Evolutionary conservation across 495 filamentous ascomycete genomes (phyloP), one percentile per base, ranked within the genome.

Genomic region (Lasiosphaeriaceae sp.): DNA sequence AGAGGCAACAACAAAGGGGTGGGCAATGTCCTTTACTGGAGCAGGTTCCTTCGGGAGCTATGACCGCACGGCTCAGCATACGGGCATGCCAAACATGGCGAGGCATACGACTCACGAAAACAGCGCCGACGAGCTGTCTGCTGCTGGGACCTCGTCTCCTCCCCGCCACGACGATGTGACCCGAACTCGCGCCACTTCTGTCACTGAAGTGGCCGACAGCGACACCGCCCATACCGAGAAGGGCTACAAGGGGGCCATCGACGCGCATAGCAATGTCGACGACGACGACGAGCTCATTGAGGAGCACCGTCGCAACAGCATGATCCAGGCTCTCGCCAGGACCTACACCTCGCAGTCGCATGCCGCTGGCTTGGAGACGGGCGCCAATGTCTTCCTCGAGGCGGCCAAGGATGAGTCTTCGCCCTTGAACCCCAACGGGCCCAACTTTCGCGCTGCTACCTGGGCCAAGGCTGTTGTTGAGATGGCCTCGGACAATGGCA

Each of bases 401-500:
- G 61, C 56, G 8, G 60, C 63, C 2, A 47, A 58, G 31, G 71
- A 68, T 16, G 66, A 73, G 54, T 56, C 74, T 47, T 80, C 77
- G 43, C 73, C 76, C 1, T 50, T 81, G 34, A 81, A 86, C 59
- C 83, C 83, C 26, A 65, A 71, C 44, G 77, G 77, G 23, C 66
- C 68, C 24, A 74, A 82, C 39, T 86, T 86, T 67, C 77, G 70
- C 55, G 69, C 73, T 44, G 71, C 72, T 21, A 73, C 74, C 21
- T 86, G 83, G 83, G 75, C 77, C 31, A 83, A 83, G 71, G 66
- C 77, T 22, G 54, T 84, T 34, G 73, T 83, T 35, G 71, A 74
- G 26, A 66, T 80, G 57, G 63, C 77, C 4, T 57, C 68, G 16
- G 70, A 73, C 39, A 69, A 72, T 24, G 80, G 80, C 19, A 63